Evolutionary conservation across 257 asterid species (phyloP).

Genomic region (Linaria vulgaris): DNA sequence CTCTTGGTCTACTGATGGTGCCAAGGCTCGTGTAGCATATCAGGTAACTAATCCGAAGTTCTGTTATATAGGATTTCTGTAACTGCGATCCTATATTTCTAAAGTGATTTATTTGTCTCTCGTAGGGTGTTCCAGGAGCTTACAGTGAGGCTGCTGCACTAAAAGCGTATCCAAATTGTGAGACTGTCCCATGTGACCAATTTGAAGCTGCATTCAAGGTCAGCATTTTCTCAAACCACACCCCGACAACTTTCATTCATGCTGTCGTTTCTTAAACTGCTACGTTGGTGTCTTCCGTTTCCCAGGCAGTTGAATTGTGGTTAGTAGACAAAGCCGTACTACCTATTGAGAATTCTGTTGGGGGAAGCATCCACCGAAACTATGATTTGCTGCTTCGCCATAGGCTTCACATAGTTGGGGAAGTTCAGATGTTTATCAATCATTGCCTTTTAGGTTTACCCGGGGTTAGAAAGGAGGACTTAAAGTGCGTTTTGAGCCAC

Average conservation of each 20-base stretch:
- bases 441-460: constrained; percentile 91
- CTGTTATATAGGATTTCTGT: not conserved
- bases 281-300: constrained; percentile 11
- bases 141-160: constrained; percentile 16
- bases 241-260: constrained; percentile 15
- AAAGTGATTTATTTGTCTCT: constrained; percentile 9
- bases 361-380: constrained; percentile 93
- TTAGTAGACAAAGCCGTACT: constrained; percentile 93
- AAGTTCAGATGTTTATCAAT: constrained; percentile 70
- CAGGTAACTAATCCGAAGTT: constrained; percentile 47
- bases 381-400: constrained; percentile 85
- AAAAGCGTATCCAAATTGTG: constrained; percentile 2
- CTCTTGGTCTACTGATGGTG: constrained; percentile 39
- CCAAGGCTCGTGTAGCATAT: constrained; percentile 75
- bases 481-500: constrained; percentile 80
- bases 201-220: constrained; percentile 14
- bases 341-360: constrained; percentile 92
- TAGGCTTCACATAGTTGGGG: constrained; percentile 94
- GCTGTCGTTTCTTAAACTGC: constrained; percentile 20
- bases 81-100: constrained; percentile 11
- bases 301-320: constrained; percentile 97
- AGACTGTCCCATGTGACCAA: constrained; percentile 2
- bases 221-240: constrained; percentile 8
- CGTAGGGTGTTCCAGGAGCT: constrained; percentile 16
- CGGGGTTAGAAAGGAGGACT: constrained; percentile 74